Conservation (phyloP, 768 basidiomycete genomes). For the Hemileccinum rubropunctum region DNA sequence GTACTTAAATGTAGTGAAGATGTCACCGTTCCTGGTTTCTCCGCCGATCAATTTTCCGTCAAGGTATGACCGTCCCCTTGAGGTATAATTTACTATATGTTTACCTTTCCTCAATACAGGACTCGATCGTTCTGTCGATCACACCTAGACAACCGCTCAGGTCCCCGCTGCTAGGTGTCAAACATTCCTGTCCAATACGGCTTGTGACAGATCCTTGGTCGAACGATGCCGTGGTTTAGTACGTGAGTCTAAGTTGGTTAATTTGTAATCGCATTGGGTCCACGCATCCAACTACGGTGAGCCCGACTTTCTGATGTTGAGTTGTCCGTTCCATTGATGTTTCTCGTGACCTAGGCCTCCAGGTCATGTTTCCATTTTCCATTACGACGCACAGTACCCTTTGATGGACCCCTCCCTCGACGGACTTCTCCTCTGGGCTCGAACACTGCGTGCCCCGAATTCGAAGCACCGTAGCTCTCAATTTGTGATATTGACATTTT, state of each 20-base stretch:
- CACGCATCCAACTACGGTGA: neutral
- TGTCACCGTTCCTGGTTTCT: slow-evolving; percentile 45
- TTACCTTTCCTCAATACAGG: slow-evolving; percentile 35
- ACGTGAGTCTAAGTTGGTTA: neutral
- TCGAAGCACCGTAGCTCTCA: no score
- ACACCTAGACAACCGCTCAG: slow-evolving; percentile 39
- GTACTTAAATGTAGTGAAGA: slow-evolving; percentile 40
- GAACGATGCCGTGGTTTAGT: slow-evolving; percentile 6
- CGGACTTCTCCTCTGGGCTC: neutral
- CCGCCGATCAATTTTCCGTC: slow-evolving; percentile 42
- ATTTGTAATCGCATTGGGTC: neutral
- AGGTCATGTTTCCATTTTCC: neutral
- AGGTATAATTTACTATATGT: neutral
- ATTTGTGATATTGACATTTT: no score
- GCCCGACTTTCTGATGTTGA: neutral
- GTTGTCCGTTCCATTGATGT: neutral
- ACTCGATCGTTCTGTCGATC: slow-evolving; percentile 53
- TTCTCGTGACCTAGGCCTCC: neutral
- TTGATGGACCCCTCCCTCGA: neutral
- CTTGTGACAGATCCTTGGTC: slow-evolving; percentile 59
- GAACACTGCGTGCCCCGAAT: neutral
- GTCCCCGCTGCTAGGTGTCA: slow-evolving; percentile 35
- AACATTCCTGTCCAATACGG: slow-evolving; percentile 50
- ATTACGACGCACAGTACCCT: neutral
- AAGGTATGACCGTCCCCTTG: slow-evolving; percentile 38